Conservation (phyloP, 2,329 filamentous ascomycete species). For the Aphanocladium album region DNA sequence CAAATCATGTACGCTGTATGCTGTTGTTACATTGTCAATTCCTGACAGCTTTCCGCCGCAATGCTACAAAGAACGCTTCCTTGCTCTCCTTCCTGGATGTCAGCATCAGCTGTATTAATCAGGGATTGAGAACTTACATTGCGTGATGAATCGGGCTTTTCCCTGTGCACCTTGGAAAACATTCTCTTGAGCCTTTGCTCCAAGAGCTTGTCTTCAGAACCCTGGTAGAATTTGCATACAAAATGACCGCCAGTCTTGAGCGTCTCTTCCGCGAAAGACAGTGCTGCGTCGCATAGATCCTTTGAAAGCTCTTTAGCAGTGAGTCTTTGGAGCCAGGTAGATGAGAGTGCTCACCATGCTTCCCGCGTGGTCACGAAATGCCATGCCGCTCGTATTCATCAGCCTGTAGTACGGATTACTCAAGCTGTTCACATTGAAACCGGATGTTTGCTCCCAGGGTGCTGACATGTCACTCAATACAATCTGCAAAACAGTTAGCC, state of each 20-base stretch:
- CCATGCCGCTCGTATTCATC: constrained; percentile 95
- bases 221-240: constrained; percentile 97
- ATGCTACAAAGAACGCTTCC: constrained; percentile 80
- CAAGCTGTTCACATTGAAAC: constrained; percentile 80
- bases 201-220: constrained; percentile 74
- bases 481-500: constrained; percentile 44
- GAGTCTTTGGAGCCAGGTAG: not conserved
- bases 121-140: constrained; percentile 53
- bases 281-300: constrained; percentile 85
- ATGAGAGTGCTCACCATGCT: constrained; percentile 70
- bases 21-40: not conserved
- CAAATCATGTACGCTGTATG: constrained; percentile 19
- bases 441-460: constrained; percentile 80
- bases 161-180: constrained; percentile 74
- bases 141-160: constrained; percentile 89
- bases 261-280: constrained; percentile 81
- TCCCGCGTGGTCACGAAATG: constrained; percentile 80
- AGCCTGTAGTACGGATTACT: constrained; percentile 96
- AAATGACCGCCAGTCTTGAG: constrained; percentile 81
- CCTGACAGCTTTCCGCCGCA: constrained; percentile 54
- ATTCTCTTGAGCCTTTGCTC: constrained; percentile 69
- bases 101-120: constrained; percentile 3
- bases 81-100: constrained; percentile 40
- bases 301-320: constrained; percentile 30
- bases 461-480: constrained; percentile 99